Base-by-base conservation (phyloP, 1,284 basidiomycete species). In the Rhodofomes roseus region DNA sequence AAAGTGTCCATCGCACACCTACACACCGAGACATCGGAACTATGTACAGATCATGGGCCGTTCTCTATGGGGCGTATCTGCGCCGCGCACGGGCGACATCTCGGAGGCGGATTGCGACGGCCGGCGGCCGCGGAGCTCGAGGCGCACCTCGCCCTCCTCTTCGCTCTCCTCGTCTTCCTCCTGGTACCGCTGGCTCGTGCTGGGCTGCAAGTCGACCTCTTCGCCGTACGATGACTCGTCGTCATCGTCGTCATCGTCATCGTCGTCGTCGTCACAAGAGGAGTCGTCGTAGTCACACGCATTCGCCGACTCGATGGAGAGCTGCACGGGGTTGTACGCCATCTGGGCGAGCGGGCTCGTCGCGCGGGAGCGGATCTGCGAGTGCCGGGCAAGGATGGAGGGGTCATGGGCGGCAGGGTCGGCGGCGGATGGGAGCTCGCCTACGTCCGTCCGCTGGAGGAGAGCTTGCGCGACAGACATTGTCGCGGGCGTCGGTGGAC, bases 341-440 rank as follows among this genome's bases (percentile, higher is more conserved):
- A 75, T 67, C 37, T 71, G 72, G 51, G 76, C 73, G 14, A 81
- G 74, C 44, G 79, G 79, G 55, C 76, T 80, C 34, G 75, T 72
- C 22, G 73, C 71, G 37, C 74, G 66, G 9, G 72, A 65, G 34
- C 75, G 69, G 27, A 63, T 61, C 37, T 63, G 63, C 29, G 50
- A 52, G 41, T 51, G 64, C 14, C 66, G 64, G n/a, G 56, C 36
- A 2, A 56, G 54, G 29, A 40, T 31, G 40, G 59, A 57, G 14
- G 66, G 63, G 53, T 74, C 72, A 9, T 69, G 66, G 39, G 64
- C 51, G 39, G 70, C 56, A 8, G 67, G 55, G 48, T 73, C 70
- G 37, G 68, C 67, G 43, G 53, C 63, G 46, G 70, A 54, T 22
- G 68, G 62, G 53, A 60, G 57, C 34, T 60, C 67, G 52, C 54